A percentile compares a stretch with the other conserved stretches of the same genome.
Conservation (phyloP, 2,329 filamentous ascomycete species). For the Bipolaris zeicola region DNA sequence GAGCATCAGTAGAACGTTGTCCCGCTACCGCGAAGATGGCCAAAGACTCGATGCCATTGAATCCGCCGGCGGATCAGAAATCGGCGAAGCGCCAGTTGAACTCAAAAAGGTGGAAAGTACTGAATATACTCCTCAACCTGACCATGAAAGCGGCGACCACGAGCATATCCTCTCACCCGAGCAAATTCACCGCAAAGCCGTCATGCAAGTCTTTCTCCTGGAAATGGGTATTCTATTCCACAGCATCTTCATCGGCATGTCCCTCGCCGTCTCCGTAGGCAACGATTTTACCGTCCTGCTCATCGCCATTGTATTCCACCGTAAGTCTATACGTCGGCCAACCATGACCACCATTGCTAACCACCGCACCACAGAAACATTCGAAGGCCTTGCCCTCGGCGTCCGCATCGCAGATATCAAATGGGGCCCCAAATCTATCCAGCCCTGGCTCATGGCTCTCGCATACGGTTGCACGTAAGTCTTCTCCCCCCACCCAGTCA, state of each 20-base stretch:
- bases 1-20: conserved; percentile 40
- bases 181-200: conserved; percentile 37
- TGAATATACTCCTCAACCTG: conserved; percentile 30
- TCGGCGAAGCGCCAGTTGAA: conserved; percentile 53
- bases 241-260: conserved; percentile 67
- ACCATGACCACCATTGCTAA: not conserved
- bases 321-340: conserved; percentile 4
- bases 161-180: conserved; percentile 20
- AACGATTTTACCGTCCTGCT: conserved; percentile 63
- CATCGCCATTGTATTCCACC: conserved; percentile 66
- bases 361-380: conserved; percentile 61
- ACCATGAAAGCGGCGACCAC: conserved; percentile 29
- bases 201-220: conserved; percentile 50
- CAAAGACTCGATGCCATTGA: conserved; percentile 49
- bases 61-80: conserved; percentile 40
- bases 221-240: conserved; percentile 68
- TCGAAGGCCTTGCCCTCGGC: conserved; percentile 84
- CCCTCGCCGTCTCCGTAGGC: conserved; percentile 60
- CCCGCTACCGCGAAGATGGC: conserved; percentile 33
- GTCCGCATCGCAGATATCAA: conserved; percentile 82
- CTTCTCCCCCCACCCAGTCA: not conserved
- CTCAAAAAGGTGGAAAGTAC: conserved; percentile 24
- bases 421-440: conserved; percentile 34
- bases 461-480: conserved; percentile 65
- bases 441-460: conserved; percentile 74